A percentile compares a stretch with the other conserved stretches of the same genome.
phyloP scores from a whole-genome alignment of 768 basidiomycete species.

The Suillus hirtellus region DNA sequence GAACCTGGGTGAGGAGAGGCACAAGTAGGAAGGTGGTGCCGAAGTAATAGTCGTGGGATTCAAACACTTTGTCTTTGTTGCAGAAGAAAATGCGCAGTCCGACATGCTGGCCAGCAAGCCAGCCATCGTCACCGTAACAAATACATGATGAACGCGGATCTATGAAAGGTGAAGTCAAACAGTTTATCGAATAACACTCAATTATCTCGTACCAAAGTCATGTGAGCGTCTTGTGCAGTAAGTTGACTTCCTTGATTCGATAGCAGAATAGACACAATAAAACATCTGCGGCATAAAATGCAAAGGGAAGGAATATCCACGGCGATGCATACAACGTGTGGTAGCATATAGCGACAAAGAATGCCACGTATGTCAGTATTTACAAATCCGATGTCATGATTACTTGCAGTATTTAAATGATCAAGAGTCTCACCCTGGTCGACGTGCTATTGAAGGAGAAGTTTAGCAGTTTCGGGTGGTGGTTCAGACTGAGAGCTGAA shows the following conservation, averaged over 20 bases:
- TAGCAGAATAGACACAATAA: conserved; percentile 66
- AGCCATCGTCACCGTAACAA: conserved; percentile 47
- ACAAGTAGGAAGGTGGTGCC: conserved; percentile 57
- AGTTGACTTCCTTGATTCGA: conserved; percentile 76
- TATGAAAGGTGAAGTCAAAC: conserved; percentile 19
- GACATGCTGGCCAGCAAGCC: conserved; percentile 59
- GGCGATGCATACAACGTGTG: conserved; percentile 80
- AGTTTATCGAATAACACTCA: not conserved
- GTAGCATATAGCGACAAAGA: conserved; percentile 75
- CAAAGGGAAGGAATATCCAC: conserved; percentile 82
- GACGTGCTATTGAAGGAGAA: not conserved
- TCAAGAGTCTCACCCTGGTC: not conserved
- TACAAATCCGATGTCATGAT: not conserved
- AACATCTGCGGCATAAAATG: conserved; percentile 81
- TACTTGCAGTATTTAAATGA: too few species aligned
- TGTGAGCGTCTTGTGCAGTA: conserved; percentile 56
- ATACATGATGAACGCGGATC: conserved; percentile 58
- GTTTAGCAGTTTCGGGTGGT: too few species aligned
- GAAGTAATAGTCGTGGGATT: conserved; percentile 80
- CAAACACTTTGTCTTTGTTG: conserved; percentile 56
- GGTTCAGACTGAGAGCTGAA: too few species aligned
- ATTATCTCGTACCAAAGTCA: conserved; percentile 63
- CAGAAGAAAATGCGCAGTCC: conserved; percentile 46
- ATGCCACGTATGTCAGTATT: conserved; percentile 41
- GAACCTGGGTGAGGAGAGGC: conserved; percentile 47